phyloP scores from a whole-genome alignment of 768 basidiomycete species.

The Leccinum olivaceopallidum region DNA sequence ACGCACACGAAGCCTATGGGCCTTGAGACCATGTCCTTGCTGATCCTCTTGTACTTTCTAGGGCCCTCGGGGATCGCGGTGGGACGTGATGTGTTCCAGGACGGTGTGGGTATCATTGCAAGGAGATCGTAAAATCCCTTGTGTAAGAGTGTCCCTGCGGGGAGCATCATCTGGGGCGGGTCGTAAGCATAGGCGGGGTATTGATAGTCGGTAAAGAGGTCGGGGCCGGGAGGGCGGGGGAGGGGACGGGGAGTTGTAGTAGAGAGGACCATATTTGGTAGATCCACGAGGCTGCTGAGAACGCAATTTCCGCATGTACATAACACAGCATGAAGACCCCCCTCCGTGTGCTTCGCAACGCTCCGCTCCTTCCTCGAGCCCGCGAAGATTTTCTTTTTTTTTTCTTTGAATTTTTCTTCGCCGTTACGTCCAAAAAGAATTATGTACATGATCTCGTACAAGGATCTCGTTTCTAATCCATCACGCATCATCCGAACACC shows the following conservation, averaged over 20 bases:
- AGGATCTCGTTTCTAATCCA: conserved; percentile 27
- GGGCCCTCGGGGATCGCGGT: conserved; percentile 48
- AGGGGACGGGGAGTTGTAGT: conserved; percentile 11
- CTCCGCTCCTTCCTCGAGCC: conserved; percentile 24
- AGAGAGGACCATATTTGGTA: conserved; percentile 4
- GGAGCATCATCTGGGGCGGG: conserved; percentile 49
- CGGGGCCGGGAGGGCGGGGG: neutral
- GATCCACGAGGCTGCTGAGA: conserved; percentile 25
- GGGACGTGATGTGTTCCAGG: conserved; percentile 25
- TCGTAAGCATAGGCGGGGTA: conserved; percentile 2
- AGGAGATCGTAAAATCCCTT: conserved; percentile 90
- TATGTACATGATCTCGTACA: neutral
- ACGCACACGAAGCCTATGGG: conserved; percentile 86
- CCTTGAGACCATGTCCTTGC: conserved; percentile 86
- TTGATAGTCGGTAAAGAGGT: neutral
- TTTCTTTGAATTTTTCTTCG: conserved; percentile 14
- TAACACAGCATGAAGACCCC: conserved; percentile 10
- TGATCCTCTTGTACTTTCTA: conserved; percentile 65
- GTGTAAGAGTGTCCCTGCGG: conserved; percentile 75
- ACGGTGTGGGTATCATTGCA: conserved; percentile 70
- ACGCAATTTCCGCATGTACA: conserved; percentile 35
- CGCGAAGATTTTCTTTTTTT: conserved; percentile 31
- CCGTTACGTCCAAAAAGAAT: conserved; percentile 22
- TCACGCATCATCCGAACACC: conserved; percentile 30
- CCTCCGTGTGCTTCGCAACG: conserved; percentile 16